These are phyloP conservation scores for Dendrostoma leiphaemia DNA, from an alignment of 2,329 filamentous ascomycete genomes.

Conservation along the genomic window DNA sequence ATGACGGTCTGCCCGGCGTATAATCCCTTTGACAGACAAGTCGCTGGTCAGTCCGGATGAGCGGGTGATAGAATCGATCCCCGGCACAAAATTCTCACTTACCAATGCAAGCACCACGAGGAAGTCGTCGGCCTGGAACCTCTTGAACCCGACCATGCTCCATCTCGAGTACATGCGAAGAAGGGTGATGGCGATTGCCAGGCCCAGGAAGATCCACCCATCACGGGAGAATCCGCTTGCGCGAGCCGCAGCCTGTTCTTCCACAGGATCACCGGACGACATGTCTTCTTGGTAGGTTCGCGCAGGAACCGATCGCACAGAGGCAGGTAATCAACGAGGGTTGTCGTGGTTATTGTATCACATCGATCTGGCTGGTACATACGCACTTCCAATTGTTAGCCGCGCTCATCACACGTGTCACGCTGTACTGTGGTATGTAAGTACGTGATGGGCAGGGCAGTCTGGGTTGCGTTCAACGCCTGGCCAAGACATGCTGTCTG, in stretches of 20 bases:
- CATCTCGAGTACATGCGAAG: constrained; percentile 36
- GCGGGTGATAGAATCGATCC: constrained; percentile 24
- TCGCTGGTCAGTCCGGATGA: no score
- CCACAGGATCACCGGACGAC: neutral
- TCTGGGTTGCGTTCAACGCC: neutral
- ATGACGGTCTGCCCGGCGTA: constrained; percentile 48
- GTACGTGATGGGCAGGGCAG: no score
- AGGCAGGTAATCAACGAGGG: neutral
- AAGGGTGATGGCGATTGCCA: constrained; percentile 32
- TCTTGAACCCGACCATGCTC: constrained; percentile 29
- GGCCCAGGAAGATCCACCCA: constrained; percentile 32
- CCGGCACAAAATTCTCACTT: constrained; percentile 10
- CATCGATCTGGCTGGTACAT: no score
- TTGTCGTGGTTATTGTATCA: neutral
- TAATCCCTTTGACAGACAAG: no score
- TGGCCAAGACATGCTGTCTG: neutral
- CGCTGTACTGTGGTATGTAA: no score
- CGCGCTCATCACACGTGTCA: no score
- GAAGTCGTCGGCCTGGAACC: constrained; percentile 34
- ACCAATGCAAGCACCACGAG: constrained; percentile 35
- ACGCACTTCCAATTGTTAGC: no score
- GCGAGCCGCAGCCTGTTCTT: constrained; percentile 2
- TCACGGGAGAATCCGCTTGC: constrained; percentile 29
- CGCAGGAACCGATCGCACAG: no score
- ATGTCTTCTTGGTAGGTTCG: neutral